Conservation (phyloP, 176 grass and related monocot species). For the Tuctoria greenei region DNA sequence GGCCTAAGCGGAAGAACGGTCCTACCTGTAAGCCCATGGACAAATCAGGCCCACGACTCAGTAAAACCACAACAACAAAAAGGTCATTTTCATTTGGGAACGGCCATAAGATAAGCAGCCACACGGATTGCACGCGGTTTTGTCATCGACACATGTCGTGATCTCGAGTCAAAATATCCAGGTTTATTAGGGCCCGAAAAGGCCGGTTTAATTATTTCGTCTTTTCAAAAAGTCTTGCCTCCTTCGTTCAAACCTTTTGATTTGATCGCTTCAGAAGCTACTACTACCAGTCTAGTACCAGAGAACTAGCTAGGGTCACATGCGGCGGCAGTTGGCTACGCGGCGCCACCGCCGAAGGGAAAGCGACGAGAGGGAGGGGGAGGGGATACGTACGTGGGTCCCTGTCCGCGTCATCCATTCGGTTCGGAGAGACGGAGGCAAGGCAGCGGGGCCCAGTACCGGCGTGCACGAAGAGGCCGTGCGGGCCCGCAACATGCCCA, state of each 20-base stretch:
- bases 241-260: not conserved
- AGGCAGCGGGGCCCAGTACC: not conserved
- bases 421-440: too few relatives aligned
- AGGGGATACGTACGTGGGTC: not conserved
- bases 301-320: too few relatives aligned
- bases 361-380: not conserved
- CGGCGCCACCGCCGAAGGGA: not conserved
- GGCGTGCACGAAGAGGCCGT: not conserved
- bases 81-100: too few relatives aligned
- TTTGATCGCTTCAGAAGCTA: not conserved
- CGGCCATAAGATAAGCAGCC: too few relatives aligned
- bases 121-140: too few relatives aligned
- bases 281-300: too few relatives aligned
- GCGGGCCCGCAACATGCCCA: slow-evolving; percentile 17
- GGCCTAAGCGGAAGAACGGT: not conserved
- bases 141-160: too few relatives aligned
- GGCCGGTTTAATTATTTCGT: too few relatives aligned
- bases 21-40: not conserved
- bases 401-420: not conserved
- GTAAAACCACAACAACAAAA: too few relatives aligned
- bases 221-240: not conserved
- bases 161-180: too few relatives aligned
- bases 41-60: not conserved
- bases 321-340: not conserved
- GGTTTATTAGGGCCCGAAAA: too few relatives aligned